phyloP scores from a whole-genome alignment of 2,329 filamentous ascomycete genomes.

The Aaosphaeria pasadenensis region DNA sequence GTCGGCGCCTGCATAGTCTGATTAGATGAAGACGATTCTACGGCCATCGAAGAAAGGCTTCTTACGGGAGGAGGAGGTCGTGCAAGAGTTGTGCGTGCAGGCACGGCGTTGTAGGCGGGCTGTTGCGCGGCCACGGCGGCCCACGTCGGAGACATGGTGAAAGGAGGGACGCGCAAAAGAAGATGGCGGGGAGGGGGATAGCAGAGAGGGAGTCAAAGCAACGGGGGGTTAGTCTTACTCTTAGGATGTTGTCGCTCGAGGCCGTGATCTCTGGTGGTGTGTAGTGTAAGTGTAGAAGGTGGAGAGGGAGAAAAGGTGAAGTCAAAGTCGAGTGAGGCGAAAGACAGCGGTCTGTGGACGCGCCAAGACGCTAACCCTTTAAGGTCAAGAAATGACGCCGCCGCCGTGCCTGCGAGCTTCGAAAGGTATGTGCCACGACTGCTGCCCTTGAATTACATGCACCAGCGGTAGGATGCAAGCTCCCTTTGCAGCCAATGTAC shows the following conservation, averaged over 20 bases:
- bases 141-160: conserved; percentile 30
- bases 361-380: no score
- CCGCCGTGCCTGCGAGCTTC: no score
- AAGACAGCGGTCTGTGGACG: no score
- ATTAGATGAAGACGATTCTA: neutral
- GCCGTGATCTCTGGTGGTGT: neutral
- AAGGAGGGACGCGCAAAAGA: neutral
- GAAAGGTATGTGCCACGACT: neutral
- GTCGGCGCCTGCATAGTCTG: neutral
- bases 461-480: neutral
- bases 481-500: conserved; percentile 29
- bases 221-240: neutral
- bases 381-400: no score
- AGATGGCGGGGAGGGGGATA: neutral
- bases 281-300: neutral
- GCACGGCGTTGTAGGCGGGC: conserved; percentile 47
- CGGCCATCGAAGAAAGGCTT: neutral
- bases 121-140: conserved; percentile 18
- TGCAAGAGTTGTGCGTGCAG: conserved; percentile 40
- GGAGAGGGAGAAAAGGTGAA: neutral
- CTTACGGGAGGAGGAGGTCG: neutral
- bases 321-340: neutral
- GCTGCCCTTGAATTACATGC: conserved; percentile 1
- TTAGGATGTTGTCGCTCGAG: neutral
- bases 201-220: neutral